Percentiles rank a stretch among this genome's conserved stretches.
phyloP scores from a whole-genome alignment of 1,284 basidiomycete genomes.

The Golubevia sp. region DNA sequence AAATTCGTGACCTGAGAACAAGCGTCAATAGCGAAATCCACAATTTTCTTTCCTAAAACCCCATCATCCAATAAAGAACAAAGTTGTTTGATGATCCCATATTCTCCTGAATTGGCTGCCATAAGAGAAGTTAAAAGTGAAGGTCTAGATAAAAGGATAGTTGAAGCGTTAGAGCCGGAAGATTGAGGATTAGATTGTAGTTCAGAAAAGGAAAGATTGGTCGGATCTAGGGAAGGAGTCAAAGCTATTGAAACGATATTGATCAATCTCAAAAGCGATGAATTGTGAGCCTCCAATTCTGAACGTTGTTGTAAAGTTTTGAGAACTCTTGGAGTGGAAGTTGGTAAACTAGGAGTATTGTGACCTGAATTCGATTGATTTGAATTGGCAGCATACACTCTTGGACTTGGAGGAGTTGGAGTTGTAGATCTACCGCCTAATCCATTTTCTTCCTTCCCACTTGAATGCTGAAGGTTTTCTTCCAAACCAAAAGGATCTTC shows the following conservation, averaged over 20 bases:
- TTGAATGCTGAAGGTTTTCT: constrained; percentile 67
- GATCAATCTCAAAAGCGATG: constrained; percentile 3
- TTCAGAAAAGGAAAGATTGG: neutral
- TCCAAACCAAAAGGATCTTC: constrained; percentile 77
- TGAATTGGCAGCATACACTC: no score
- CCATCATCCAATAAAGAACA: constrained; percentile 54
- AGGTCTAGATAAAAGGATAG: constrained; percentile 47
- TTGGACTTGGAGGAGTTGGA: neutral
- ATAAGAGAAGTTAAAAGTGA: constrained; percentile 43
- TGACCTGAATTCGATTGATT: neutral
- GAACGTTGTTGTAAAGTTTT: neutral
- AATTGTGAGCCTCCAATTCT: neutral
- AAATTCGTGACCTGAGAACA: constrained; percentile 55
- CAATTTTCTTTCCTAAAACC: constrained; percentile 44
- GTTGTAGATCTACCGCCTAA: neutral
- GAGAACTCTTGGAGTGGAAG: neutral
- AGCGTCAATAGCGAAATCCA: constrained; percentile 52
- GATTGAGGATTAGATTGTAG: neutral
- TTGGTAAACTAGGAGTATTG: neutral
- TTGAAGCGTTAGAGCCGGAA: constrained; percentile 17
- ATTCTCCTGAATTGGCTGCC: constrained; percentile 52
- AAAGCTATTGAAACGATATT: neutral
- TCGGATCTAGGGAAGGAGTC: neutral
- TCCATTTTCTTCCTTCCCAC: no score
- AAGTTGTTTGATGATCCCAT: constrained; percentile 48